Evolutionary conservation across 2,329 filamentous ascomycete species (phyloP).

Genomic region (Penicillium sp.): DNA sequence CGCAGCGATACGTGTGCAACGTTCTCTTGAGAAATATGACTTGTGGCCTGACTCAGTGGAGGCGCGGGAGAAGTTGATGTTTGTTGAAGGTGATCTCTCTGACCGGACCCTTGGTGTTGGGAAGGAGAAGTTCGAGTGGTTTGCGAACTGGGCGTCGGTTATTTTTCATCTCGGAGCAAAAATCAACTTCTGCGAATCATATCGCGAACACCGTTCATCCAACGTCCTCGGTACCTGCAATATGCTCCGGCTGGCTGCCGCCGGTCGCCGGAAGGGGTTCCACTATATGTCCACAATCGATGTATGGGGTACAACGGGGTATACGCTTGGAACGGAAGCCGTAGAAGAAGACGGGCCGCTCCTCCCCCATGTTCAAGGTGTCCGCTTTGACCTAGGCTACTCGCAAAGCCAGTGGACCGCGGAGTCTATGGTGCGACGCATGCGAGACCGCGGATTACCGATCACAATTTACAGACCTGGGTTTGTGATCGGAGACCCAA

Average conservation of each 20-base stretch:
- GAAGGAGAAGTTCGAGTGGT: constrained; percentile 61
- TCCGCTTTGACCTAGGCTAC: constrained; percentile 65
- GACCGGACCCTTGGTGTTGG: too few species aligned
- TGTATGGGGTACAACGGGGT: constrained; percentile 10
- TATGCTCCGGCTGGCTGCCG: constrained; percentile 62
- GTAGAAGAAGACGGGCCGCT: constrained; percentile 13
- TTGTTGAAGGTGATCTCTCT: constrained; percentile 56
- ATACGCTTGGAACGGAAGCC: constrained; percentile 1
- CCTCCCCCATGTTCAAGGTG: constrained; percentile 2
- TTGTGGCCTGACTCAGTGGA: too few species aligned
- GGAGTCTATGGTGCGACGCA: constrained; percentile 64
- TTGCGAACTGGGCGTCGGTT: constrained; percentile 61
- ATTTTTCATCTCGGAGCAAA: constrained; percentile 71
- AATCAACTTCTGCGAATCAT: constrained; percentile 69
- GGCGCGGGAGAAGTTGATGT: constrained; percentile 19
- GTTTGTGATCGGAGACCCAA: too few species aligned
- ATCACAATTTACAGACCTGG: constrained; percentile 71
- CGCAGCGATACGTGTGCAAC: too few species aligned
- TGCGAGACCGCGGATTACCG: constrained; percentile 64
- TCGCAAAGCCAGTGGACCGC: constrained; percentile 78
- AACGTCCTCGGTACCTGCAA: constrained; percentile 73
- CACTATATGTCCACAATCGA: constrained; percentile 18
- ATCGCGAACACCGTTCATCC: constrained; percentile 59
- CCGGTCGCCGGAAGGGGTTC: constrained; percentile 15
- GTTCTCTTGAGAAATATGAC: too few species aligned